phyloP scores from a whole-genome alignment of 352 stramenopile genomes.

The Phytophthora chlamydospora region DNA sequence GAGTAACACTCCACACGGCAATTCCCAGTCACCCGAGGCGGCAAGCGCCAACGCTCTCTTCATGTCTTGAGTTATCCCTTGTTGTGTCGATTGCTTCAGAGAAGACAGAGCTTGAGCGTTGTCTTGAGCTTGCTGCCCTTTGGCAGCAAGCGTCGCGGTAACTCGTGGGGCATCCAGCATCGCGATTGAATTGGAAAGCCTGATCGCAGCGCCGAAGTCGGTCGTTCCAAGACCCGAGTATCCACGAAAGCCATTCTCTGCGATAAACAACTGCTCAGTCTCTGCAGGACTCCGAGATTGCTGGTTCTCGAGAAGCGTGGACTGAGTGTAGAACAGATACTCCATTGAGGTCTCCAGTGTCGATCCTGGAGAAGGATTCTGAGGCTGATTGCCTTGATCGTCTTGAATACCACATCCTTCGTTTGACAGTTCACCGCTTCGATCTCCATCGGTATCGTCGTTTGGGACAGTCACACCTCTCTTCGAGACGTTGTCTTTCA shows the following conservation, averaged over 20 bases:
- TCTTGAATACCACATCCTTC: conserved; percentile 1
- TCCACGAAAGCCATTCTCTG: conserved; percentile 74
- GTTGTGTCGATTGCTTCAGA: conserved; percentile 4
- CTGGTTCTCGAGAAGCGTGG: conserved; percentile 47
- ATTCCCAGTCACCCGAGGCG: conserved; percentile 49
- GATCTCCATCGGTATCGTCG: conserved; percentile 29
- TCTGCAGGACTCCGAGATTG: conserved; percentile 34
- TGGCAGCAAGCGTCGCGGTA: conserved; percentile 17
- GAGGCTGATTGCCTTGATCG: conserved; percentile 18
- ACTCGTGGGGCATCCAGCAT: conserved; percentile 57
- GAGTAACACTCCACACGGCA: conserved; percentile 57
- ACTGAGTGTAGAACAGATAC: conserved; percentile 85
- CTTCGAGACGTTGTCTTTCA: conserved; percentile 86
- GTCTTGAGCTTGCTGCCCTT: conserved; percentile 24
- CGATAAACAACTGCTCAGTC: conserved; percentile 63
- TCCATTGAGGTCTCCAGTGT: conserved; percentile 68
- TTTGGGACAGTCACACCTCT: conserved; percentile 66
- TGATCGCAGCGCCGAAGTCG: conserved; percentile 65
- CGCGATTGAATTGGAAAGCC: conserved; percentile 78
- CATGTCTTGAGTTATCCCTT: conserved; percentile 35
- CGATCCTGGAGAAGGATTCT: conserved; percentile 26
- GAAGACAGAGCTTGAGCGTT: not conserved
- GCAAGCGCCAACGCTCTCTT: conserved; percentile 46
- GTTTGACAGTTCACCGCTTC: conserved; percentile 7
- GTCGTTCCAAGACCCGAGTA: conserved; percentile 52